These are phyloP conservation scores for Lactarius sp. DNA, from an alignment of 768 basidiomycete genomes.

Conservation along the genomic window DNA sequence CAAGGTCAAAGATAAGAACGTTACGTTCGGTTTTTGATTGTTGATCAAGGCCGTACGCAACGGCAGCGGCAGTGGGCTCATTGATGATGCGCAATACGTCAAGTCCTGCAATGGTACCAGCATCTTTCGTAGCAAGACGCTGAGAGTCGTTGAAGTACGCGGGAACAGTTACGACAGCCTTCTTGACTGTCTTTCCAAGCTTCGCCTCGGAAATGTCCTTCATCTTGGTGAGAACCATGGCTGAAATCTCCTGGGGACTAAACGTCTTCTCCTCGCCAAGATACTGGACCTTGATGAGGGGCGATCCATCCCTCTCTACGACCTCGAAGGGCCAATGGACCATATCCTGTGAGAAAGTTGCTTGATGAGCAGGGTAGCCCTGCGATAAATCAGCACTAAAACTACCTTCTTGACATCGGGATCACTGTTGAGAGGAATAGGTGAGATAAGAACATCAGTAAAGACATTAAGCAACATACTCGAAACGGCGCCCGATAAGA, in stretches of 20 bases:
- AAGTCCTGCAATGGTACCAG: constrained; percentile 94
- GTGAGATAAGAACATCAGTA: constrained; percentile 11
- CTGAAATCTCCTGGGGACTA: constrained; percentile 98
- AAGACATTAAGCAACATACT: constrained; percentile 46
- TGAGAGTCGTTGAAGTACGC: constrained; percentile 99
- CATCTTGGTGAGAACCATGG: constrained; percentile 99
- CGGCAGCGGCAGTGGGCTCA: constrained; percentile 98
- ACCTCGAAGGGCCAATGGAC: constrained; percentile 97
- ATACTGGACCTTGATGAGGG: constrained; percentile 94
- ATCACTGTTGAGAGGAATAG: constrained; percentile 48
- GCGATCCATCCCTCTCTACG: constrained; percentile 94
- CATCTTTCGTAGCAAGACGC: constrained; percentile 98
- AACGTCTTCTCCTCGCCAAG: constrained; percentile 93
- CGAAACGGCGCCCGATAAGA: constrained; percentile 95
- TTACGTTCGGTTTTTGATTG: constrained; percentile 95
- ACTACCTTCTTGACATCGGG: constrained; percentile 89
- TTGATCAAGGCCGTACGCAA: constrained; percentile 97
- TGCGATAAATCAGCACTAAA: background rate
- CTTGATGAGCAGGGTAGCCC: background rate
- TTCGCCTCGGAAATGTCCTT: constrained; percentile 99
- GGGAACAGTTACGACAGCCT: constrained; percentile 98
- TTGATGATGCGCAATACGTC: constrained; percentile 99
- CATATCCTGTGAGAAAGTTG: constrained; percentile 62
- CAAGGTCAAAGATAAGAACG: constrained; percentile 98
- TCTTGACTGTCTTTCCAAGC: constrained; percentile 96